Conservation (phyloP, 1,139 yeast genomes). For the Candida sp. region DNA sequence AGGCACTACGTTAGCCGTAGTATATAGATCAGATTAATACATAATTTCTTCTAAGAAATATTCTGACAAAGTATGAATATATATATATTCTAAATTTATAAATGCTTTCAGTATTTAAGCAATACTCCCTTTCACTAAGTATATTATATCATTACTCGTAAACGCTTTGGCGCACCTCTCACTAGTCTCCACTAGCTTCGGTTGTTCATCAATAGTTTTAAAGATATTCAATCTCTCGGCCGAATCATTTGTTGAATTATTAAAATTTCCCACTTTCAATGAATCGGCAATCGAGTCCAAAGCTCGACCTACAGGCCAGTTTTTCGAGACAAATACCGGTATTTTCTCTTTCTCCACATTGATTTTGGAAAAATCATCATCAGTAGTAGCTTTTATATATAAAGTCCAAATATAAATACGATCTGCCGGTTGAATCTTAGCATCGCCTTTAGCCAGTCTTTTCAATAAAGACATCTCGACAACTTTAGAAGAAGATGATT, state of each 20-base stretch:
- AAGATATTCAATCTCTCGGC: constrained; percentile 46
- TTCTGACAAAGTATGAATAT: too few species aligned
- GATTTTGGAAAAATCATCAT: constrained; percentile 18
- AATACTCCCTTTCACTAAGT: constrained; percentile 51
- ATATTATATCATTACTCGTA: constrained; percentile 49
- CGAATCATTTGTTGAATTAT: constrained; percentile 46
- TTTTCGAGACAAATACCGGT: constrained; percentile 53
- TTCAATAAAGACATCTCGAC: constrained; percentile 34
- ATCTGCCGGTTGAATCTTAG: constrained; percentile 49
- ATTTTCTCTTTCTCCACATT: constrained; percentile 24
- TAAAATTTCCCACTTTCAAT: constrained; percentile 53
- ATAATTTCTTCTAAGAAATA: too few species aligned
- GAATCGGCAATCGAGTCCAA: constrained; percentile 63
- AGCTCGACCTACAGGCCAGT: constrained; percentile 78
- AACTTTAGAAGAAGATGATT: constrained; percentile 10
- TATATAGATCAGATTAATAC: too few species aligned
- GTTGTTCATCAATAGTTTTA: constrained; percentile 23
- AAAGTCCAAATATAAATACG: constrained; percentile 62
- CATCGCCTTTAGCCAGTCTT: constrained; percentile 67
- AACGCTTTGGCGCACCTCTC: constrained; percentile 44
- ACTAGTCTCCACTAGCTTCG: constrained; percentile 24
- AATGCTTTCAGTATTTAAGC: constrained; percentile 8
- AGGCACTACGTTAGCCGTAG: too few species aligned
- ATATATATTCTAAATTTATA: too few species aligned
- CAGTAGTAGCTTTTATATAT: constrained; percentile 32